A percentile compares a stretch with the other conserved stretches of the same genome.
These are phyloP conservation scores for Aureobasidium zeae DNA, from an alignment of 2,329 filamentous ascomycete genomes.

Conservation along the genomic window DNA sequence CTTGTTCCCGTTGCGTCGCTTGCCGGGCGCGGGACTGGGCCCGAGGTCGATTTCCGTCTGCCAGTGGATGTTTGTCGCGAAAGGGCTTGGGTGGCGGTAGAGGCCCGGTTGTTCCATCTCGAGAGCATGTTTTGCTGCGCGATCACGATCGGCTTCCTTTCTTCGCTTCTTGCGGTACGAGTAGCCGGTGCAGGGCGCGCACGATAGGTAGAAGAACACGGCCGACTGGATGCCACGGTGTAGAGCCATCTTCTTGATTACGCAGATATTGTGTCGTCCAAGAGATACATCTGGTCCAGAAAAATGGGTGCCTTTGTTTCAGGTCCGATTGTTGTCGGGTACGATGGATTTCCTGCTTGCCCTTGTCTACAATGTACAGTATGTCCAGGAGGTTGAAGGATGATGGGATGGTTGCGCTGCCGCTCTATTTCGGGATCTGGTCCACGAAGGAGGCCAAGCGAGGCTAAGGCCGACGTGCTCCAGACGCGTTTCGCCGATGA, in stretches of 20 bases:
- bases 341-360: too few relatives aligned
- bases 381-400: too few relatives aligned
- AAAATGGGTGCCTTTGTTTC: too few relatives aligned
- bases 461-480: slow-evolving; percentile 9
- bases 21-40: slow-evolving; percentile 51
- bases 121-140: slow-evolving; percentile 54
- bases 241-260: slow-evolving; percentile 26
- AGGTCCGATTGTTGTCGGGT: too few relatives aligned
- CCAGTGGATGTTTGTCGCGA: slow-evolving; percentile 84
- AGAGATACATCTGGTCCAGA: background rate
- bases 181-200: slow-evolving; percentile 67
- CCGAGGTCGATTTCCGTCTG: slow-evolving; percentile 75
- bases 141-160: slow-evolving; percentile 59
- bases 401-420: too few relatives aligned
- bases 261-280: too few relatives aligned
- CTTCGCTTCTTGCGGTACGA: slow-evolving; percentile 60
- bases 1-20: slow-evolving; percentile 37
- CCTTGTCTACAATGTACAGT: too few relatives aligned
- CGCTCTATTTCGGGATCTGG: slow-evolving; percentile 7
- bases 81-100: slow-evolving; percentile 73
- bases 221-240: slow-evolving; percentile 57
- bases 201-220: slow-evolving; percentile 68
- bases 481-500: slow-evolving; percentile 9
- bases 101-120: slow-evolving; percentile 61
- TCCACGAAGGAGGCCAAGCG: slow-evolving; percentile 3